These are phyloP conservation scores for Alternaria consortialis DNA, from an alignment of 2,329 filamentous ascomycete species.

Conservation along the genomic window DNA sequence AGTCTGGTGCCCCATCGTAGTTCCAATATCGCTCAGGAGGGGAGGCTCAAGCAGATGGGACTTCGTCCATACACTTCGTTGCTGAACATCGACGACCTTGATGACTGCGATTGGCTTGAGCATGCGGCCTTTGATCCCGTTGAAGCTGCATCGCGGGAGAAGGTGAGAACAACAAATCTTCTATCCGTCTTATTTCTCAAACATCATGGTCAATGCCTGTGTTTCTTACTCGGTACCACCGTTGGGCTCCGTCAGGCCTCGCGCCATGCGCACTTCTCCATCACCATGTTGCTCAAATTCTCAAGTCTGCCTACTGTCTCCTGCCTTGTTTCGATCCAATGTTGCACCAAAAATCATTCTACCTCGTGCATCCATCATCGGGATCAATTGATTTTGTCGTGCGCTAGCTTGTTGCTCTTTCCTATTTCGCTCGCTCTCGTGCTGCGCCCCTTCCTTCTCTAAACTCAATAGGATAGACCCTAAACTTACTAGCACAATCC, in stretches of 20 bases:
- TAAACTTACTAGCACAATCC: background rate
- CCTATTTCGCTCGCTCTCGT: constrained; percentile 6
- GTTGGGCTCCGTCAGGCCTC: constrained; percentile 27
- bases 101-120: constrained; percentile 68
- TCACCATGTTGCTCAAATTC: constrained; percentile 15
- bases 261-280: constrained; percentile 23
- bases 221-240: constrained; percentile 15
- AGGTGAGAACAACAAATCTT: constrained; percentile 59
- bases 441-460: constrained; percentile 9
- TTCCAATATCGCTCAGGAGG: constrained; percentile 34
- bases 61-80: constrained; percentile 79
- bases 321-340: background rate
- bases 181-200: background rate
- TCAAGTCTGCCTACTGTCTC: constrained; percentile 2
- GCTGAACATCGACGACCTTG: constrained; percentile 72
- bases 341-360: background rate
- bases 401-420: background rate
- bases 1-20: constrained; percentile 36
- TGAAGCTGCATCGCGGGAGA: constrained; percentile 67
- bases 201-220: background rate
- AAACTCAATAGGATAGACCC: background rate
- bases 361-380: background rate
- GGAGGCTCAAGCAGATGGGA: constrained; percentile 55
- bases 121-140: constrained; percentile 65
- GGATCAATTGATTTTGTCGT: background rate